Evolutionary conservation across 2,329 filamentous ascomycete genomes (phyloP).

Genomic region (Verticillium nonalfalfae): DNA sequence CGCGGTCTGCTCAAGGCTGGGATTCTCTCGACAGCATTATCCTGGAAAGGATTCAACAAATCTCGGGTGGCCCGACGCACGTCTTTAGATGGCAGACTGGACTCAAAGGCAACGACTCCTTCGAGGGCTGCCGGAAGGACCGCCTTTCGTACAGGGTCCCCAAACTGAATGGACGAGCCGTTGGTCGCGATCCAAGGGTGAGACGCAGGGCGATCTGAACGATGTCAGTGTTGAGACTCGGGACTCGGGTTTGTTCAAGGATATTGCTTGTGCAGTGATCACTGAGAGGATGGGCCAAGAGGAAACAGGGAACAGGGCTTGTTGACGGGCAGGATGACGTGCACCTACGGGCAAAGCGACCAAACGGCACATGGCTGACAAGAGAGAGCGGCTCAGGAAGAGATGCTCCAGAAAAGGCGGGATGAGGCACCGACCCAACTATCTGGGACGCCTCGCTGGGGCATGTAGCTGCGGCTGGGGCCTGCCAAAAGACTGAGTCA

Average conservation of each 20-base stretch:
- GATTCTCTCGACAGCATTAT: slow-evolving; percentile 7
- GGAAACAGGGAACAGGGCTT: background rate
- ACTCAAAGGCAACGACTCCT: background rate
- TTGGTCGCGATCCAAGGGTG: background rate
- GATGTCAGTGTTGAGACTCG: background rate
- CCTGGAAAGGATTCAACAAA: slow-evolving; percentile 8
- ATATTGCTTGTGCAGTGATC: background rate
- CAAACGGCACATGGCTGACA: background rate
- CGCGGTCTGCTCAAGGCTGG: background rate
- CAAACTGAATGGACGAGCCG: background rate
- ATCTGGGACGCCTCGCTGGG: background rate
- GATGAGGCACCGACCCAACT: background rate
- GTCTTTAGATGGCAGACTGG: background rate
- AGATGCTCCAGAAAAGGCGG: background rate
- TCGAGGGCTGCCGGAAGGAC: background rate
- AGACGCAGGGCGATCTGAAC: background rate
- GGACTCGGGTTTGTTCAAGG: background rate
- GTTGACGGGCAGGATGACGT: background rate
- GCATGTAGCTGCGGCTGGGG: background rate
- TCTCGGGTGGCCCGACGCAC: background rate
- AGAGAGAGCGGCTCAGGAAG: background rate
- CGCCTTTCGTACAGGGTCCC: background rate
- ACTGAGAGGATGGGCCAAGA: background rate
- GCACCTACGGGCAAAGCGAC: background rate
- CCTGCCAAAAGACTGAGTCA: background rate